Evolutionary conservation across 345 rosid genomes (phyloP), one percentile per base, ranked within the genome.

Genomic region (Acer campestre): DNA sequence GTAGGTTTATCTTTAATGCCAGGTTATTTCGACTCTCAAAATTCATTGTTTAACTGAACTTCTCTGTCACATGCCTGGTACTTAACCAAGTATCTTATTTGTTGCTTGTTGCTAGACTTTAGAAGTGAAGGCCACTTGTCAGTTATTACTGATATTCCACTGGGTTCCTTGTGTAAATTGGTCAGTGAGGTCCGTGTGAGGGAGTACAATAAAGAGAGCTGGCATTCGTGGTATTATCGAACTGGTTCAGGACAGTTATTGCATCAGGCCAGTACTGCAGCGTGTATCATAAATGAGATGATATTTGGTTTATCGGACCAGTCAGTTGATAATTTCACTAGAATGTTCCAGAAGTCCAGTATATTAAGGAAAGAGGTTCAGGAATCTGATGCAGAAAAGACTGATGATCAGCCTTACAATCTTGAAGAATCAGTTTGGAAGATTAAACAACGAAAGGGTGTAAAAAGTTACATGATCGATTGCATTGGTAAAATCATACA

Each of bases 251-350:
- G 97, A 76, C 92, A 90, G 80, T 83, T 91, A 80, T 77, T 95
- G 76, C 95, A 92, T 44, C 94, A 89, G 80, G 97, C 98, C 29
- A 83, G 92, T 77, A 92, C 94, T 38, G 93, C 98, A 22, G 86
- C 84, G 11, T 93, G 97, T 83, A 87, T 95, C 80, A 81, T 93
- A 73, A 95, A 95, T 85, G 99, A 95, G 86, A 87, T 95, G 88
- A 84, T 93, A 48, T 93, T 85, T 82, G 99, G 99, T 73, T 73
- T 92, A 82, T 92, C 99, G 3, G 88, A 88, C 73, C 86, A 85
- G 77, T 89, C 95, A 23, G 82, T 82, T 16, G 80, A 89, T 80
- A 79, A 64, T 75, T 81, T 93, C 79, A 74, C 81, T 69, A 83
- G 77, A 81, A 79, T 84, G 84, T 93, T 93, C 88, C 80, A 73